Base-by-base conservation (phyloP, 345 rosid genomes). In the Citrus medica region DNA sequence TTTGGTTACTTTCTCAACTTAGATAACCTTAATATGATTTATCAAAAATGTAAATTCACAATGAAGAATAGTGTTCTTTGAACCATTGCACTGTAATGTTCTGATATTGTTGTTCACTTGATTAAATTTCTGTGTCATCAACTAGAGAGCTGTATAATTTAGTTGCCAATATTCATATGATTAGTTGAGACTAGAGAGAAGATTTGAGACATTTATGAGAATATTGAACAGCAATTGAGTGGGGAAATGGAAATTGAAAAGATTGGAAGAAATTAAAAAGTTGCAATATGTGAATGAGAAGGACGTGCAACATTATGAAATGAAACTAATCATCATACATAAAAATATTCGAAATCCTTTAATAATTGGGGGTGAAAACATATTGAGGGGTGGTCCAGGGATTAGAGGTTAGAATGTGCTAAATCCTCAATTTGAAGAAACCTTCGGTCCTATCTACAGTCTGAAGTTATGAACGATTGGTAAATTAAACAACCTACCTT, bases 1-100 rank as follows among this genome's bases (percentile, higher is more conserved):
- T 68, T 68, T 58, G 56, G 24, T 77, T 55, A 55, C 67, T 42
- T 66, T 67, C 51, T 64, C 48, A 38, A 69, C 70, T 66, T 51
- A 56, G 64, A 19, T 61, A 25, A 17, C 61, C 4, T 37, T 33
- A 37, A 64, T 66, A 1, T 19, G 25, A 19, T 66, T 66, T 9
- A 33, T 63, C 8, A 4, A 56, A 72, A 72, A n/a, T 19, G 51
- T 53, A 72, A 56, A 38, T 27, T 3, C 42, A 58, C 12, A 3
- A 63, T n/a, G 25, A 55, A 69, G 74, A 68, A 60, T 7, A 3
- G n/a, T 14, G 28, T 59, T 38, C 58, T 73, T 38, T 27, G 51
- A 51, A 9, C 12, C 60, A 30, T 30, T 68, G 30, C 46, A 21
- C 67, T 27, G 28, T 16, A 48, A 27, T 64, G 4, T 64, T 40